Evolutionary conservation across 73 alveolate genomes (phyloP).

Genomic region (Paramecium biaurelia): DNA sequence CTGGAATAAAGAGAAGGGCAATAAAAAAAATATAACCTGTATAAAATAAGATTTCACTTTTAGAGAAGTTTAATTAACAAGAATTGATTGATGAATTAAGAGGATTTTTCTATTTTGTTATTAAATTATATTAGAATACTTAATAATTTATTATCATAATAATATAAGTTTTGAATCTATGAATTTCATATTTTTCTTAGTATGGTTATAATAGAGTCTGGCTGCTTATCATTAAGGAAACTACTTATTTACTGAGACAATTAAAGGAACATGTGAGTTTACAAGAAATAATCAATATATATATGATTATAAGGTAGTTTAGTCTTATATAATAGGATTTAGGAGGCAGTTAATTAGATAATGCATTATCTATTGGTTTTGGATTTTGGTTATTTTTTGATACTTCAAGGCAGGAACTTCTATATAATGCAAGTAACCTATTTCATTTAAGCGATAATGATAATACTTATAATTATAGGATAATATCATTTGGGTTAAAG

Average conservation of each 20-base stretch:
- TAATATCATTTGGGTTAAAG: neutral
- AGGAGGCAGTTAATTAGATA: neutral
- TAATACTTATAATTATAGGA: neutral
- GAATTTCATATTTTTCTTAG: neutral
- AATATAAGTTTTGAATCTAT: neutral
- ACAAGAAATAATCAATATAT: neutral
- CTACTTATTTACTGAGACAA: neutral
- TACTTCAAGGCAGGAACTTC: neutral
- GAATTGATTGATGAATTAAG: neutral
- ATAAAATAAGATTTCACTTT: neutral
- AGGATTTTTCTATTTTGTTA: neutral
- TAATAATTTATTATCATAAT: neutral
- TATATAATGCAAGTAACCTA: neutral
- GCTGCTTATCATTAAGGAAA: neutral
- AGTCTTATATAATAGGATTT: neutral
- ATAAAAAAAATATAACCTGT: neutral
- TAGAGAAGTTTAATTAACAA: neutral
- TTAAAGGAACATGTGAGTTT: neutral
- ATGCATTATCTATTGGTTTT: neutral
- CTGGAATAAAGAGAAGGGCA: constrained; percentile 8
- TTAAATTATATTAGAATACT: neutral
- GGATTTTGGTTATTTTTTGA: neutral
- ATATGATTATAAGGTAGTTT: neutral
- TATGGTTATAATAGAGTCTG: neutral
- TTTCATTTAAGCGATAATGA: neutral